Percentiles rank a stretch among this genome's conserved stretches.
phyloP scores from a whole-genome alignment of 116 monocot genomes.

The Trichopus zeylanicus region DNA sequence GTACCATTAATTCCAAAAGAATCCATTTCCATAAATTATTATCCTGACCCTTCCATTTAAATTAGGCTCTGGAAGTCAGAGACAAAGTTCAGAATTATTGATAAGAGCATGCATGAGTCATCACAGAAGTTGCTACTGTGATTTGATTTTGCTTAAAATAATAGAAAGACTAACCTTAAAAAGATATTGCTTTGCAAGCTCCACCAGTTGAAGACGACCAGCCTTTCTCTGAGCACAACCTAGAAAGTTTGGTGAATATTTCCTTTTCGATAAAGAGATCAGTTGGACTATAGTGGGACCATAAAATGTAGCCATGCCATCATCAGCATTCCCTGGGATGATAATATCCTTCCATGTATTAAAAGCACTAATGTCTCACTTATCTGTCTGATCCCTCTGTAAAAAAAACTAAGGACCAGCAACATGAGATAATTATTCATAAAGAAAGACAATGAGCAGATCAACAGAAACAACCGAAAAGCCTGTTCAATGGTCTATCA shows the following conservation, averaged over 20 bases:
- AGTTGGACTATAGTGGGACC: conserved; percentile 48
- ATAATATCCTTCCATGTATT: conserved; percentile 99
- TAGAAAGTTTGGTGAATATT: conserved; percentile 85
- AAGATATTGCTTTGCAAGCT: conserved; percentile 81
- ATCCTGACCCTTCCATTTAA: too few relatives aligned
- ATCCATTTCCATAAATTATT: too few relatives aligned
- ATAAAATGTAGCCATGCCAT: conserved; percentile 61
- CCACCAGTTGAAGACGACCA: conserved; percentile 78
- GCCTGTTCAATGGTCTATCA: neutral
- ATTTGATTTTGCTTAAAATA: too few relatives aligned
- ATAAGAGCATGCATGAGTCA: too few relatives aligned
- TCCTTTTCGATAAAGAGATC: conserved; percentile 76
- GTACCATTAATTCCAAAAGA: too few relatives aligned
- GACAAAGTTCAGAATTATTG: too few relatives aligned
- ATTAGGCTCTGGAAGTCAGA: too few relatives aligned
- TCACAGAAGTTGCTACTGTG: too few relatives aligned
- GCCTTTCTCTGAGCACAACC: conserved; percentile 91
- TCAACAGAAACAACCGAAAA: too few relatives aligned
- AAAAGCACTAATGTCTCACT: conserved; percentile 81
- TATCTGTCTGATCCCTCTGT: conserved; percentile 95
- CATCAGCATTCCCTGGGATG: conserved; percentile 95
- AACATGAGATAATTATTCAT: too few relatives aligned
- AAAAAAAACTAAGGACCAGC: neutral
- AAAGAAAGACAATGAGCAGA: too few relatives aligned
- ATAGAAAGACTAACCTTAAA: conserved; percentile 73